Conservation (phyloP, 2,329 filamentous ascomycete genomes). For the Penicillium sp. region DNA sequence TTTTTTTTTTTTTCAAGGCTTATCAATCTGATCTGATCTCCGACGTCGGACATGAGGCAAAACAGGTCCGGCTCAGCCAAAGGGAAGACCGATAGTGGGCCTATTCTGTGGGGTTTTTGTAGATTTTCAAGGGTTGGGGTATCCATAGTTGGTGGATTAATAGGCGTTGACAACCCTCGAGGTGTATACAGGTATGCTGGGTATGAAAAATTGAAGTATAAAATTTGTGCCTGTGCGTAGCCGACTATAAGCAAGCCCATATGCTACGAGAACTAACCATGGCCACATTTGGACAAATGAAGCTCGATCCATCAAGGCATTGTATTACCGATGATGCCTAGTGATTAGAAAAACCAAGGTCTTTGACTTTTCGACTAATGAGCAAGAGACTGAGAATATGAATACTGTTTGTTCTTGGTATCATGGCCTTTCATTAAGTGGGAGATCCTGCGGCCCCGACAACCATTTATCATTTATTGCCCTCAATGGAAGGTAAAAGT, state of each 20-base stretch:
- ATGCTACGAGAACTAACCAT: neutral
- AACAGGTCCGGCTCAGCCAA: neutral
- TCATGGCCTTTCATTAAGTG: too few relatives aligned
- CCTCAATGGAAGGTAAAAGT: too few relatives aligned
- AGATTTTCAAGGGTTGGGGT: neutral
- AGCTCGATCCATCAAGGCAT: too few relatives aligned
- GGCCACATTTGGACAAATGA: too few relatives aligned
- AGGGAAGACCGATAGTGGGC: neutral
- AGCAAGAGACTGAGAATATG: too few relatives aligned
- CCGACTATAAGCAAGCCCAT: neutral
- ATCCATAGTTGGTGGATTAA: neutral
- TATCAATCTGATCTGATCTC: slow-evolving; percentile 28
- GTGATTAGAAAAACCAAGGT: too few relatives aligned
- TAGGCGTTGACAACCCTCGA: neutral
- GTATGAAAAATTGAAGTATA: neutral
- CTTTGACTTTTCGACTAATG: too few relatives aligned
- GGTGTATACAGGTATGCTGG: neutral
- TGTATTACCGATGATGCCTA: too few relatives aligned
- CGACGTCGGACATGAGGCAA: slow-evolving; percentile 20
- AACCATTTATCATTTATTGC: too few relatives aligned
- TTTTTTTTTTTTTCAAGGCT: slow-evolving; percentile 12
- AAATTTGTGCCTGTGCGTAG: neutral
- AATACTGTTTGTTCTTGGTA: too few relatives aligned
- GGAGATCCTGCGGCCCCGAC: too few relatives aligned
- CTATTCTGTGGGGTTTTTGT: neutral